Evolutionary conservation across 768 basidiomycete species (phyloP).

Genomic region (Trametes villosa): DNA sequence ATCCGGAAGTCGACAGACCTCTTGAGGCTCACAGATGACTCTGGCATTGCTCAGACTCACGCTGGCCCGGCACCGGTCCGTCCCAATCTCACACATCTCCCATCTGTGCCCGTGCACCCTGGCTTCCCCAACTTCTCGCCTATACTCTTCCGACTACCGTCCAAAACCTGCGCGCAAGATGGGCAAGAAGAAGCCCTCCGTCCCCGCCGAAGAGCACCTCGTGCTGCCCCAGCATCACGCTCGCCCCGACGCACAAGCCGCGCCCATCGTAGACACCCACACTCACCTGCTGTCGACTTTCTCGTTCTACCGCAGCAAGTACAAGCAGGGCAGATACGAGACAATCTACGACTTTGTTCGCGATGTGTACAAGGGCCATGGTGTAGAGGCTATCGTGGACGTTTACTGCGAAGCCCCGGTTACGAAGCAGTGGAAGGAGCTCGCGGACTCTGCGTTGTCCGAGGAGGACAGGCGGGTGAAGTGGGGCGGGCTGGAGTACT

Average conservation of each 20-base stretch:
- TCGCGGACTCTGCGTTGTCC: conserved; percentile 71
- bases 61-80: conserved; percentile 8
- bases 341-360: conserved; percentile 73
- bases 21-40: background rate
- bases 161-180: conserved; percentile 27
- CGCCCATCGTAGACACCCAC: conserved; percentile 78
- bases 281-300: conserved; percentile 83
- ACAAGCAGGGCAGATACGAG: conserved; percentile 56
- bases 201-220: conserved; percentile 41
- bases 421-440: conserved; percentile 60
- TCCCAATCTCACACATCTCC: background rate
- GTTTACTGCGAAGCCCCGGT: conserved; percentile 91
- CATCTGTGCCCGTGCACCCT: too few relatives aligned
- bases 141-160: background rate
- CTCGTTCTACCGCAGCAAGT: conserved; percentile 60
- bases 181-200: conserved; percentile 44
- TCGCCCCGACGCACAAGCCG: conserved; percentile 6
- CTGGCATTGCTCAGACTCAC: background rate
- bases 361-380: conserved; percentile 58
- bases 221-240: conserved; percentile 35
- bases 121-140: background rate
- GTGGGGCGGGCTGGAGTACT: conserved; percentile 78
- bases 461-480: conserved; percentile 48
- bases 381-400: conserved; percentile 73
- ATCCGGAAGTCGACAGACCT: too few relatives aligned